Percentiles rank a stretch among this genome's conserved stretches.
Conservation (phyloP, 2,329 filamentous ascomycete species). For the Clarireedia sp. region DNA sequence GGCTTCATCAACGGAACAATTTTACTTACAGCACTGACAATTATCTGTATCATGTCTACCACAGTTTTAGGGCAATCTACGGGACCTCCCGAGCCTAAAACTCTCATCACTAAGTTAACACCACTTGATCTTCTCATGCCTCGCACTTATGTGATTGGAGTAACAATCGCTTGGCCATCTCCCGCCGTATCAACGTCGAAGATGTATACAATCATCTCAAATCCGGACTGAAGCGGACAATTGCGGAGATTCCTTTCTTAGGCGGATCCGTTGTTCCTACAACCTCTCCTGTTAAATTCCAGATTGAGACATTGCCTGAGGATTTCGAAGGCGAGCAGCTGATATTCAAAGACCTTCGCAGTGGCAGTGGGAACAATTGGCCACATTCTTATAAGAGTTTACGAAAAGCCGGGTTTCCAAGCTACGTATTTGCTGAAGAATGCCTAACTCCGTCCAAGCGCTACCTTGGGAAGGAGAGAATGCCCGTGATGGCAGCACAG, state of each 20-base stretch:
- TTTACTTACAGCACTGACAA: too few species aligned
- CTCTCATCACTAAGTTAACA: neutral
- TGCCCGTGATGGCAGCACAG: neutral
- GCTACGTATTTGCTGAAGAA: neutral
- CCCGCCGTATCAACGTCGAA: slow-evolving; percentile 1
- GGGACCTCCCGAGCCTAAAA: neutral
- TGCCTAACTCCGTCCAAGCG: neutral
- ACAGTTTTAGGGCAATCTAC: neutral
- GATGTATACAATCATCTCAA: slow-evolving; percentile 1
- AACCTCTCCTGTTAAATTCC: neutral
- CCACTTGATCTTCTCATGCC: slow-evolving; percentile 5
- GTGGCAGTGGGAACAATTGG: neutral
- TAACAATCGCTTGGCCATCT: neutral
- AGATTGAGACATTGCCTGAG: neutral
- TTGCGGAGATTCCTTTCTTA: neutral
- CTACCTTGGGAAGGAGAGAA: neutral
- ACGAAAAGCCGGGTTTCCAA: neutral
- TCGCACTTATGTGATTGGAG: neutral
- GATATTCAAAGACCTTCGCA: neutral
- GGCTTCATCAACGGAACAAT: too few species aligned
- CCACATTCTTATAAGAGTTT: slow-evolving; percentile 1
- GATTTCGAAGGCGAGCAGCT: neutral
- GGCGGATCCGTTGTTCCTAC: neutral
- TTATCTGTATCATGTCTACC: neutral
- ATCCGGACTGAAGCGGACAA: neutral